Base-by-base conservation (phyloP, 176 grass and related monocot species). In the Chrysopogon serrulatus region DNA sequence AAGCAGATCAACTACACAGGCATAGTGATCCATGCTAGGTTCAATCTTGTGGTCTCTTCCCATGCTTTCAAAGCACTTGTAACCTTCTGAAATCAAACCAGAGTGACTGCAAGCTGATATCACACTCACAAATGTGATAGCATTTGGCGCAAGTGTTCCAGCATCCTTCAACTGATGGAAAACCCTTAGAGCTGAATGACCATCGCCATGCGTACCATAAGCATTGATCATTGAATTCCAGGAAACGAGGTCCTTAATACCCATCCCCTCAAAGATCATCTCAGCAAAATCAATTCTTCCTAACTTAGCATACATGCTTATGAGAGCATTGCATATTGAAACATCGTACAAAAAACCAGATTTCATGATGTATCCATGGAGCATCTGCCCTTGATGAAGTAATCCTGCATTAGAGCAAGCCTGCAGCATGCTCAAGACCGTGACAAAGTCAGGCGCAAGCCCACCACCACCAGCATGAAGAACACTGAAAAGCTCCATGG, bases 171-270 rank as follows among this genome's bases (percentile, higher is more conserved):
- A 85, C 44, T 86, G 74, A 16, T 77, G 13, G 65, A 92, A 95
- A 77, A 83, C 45, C 24, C 41, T 68, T 64, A 95, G 70, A 86
- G 90, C 87, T 18, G 79, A 92, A 31, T 56, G n/a, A 14, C 90
- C 90, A 77, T 90, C 79, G 34, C 93, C 90, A 47, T 92, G 87
- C 35, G 90, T 90, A 12, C 87, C 87, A 80, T 95, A 92, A 40
- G 82, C 75, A 63, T 87, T 75, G 71, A 92, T 95, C 54, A 95
- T 81, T 17, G 93, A 92, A 82, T 92, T 95, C 93, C 93, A 92
- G 19, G 93, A 95, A 59, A 86, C 85, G 48, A 90, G 24, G 79
- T 95, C 93, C 70, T 89, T 90, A n/a, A 32, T 15, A 70, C 84
- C 82, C 85, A 92, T 90, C 65, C 63, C 65, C 45, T 40, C 5